phyloP scores from a whole-genome alignment of 1,284 basidiomycete genomes.

The Schizophyllum commune region DNA sequence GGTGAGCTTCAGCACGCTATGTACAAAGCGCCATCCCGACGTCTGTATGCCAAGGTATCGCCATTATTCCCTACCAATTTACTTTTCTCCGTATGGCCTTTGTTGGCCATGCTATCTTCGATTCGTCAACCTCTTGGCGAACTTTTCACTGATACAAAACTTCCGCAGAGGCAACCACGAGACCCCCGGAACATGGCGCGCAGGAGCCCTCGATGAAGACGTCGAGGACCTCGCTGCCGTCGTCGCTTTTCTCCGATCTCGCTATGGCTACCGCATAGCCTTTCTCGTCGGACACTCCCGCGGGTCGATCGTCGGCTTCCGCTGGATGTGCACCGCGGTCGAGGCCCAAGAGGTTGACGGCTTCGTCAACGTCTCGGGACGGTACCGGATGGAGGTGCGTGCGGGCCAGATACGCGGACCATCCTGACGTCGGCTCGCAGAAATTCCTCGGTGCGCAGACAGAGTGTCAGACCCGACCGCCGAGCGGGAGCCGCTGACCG shows the following conservation, averaged over 20 bases:
- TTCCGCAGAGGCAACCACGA: constrained; percentile 63
- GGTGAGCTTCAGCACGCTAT: constrained; percentile 34
- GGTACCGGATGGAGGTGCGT: constrained; percentile 52
- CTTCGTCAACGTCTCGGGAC: constrained; percentile 63
- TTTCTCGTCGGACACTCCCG: constrained; percentile 69
- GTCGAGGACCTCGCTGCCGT: constrained; percentile 57
- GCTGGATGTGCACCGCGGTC: constrained; percentile 57
- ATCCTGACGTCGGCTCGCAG: constrained; percentile 20
- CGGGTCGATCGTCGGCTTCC: constrained; percentile 55
- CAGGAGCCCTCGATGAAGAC: constrained; percentile 50
- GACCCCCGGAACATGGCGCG: constrained; percentile 56
- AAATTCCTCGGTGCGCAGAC: constrained; percentile 36
- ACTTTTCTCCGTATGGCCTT: background rate
- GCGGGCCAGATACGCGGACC: constrained; percentile 1
- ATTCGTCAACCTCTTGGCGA: background rate
- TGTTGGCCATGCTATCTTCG: no score
- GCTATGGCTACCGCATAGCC: constrained; percentile 59
- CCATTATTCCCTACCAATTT: background rate
- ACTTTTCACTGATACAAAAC: background rate
- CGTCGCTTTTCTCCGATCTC: constrained; percentile 47
- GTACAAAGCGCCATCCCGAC: background rate
- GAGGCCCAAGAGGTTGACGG: constrained; percentile 46
- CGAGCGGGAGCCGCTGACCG: constrained; percentile 3
- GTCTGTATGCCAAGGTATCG: no score
- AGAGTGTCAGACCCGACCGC: background rate